Evolutionary conservation across 768 basidiomycete species (phyloP).

Genomic region (Tulasnella sp.): DNA sequence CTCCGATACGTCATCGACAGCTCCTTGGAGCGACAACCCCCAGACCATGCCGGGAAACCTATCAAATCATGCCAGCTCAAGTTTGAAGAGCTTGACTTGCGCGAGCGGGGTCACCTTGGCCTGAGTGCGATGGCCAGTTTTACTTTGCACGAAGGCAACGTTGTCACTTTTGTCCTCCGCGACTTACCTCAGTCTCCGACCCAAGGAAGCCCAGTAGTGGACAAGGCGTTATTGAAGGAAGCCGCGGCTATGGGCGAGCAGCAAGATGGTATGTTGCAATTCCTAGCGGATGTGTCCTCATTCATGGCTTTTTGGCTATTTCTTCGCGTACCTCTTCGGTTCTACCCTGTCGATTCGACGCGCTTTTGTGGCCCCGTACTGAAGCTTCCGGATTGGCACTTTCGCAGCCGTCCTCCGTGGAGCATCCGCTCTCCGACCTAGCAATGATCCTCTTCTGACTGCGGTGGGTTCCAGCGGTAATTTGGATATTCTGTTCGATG

Average conservation of each 20-base stretch:
- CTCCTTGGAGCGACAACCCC: background rate
- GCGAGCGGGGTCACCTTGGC: slow-evolving; percentile 61
- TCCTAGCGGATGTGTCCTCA: background rate
- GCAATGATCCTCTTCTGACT: background rate
- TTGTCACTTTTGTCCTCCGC: slow-evolving; percentile 82
- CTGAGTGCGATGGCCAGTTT: slow-evolving; percentile 56
- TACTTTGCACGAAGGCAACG: slow-evolving; percentile 74
- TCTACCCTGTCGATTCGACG: too few relatives aligned
- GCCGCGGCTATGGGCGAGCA: background rate
- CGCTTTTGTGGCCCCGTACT: background rate
- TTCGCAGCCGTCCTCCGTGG: background rate
- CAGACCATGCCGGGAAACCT: slow-evolving; percentile 41
- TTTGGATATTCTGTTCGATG: background rate
- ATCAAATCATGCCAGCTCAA: slow-evolving; percentile 34
- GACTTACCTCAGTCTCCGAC: background rate
- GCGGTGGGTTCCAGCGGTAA: background rate
- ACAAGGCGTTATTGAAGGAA: background rate
- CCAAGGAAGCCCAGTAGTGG: background rate
- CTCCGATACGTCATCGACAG: slow-evolving; percentile 58
- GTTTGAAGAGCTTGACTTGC: slow-evolving; percentile 31
- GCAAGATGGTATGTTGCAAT: background rate
- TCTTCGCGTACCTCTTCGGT: too few relatives aligned
- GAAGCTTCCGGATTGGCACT: background rate
- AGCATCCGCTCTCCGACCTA: slow-evolving; percentile 18
- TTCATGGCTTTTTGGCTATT: too few relatives aligned